A percentile compares a stretch with the other conserved stretches of the same genome.
Evolutionary conservation across 257 asterid species (phyloP).

Genomic region (Prunella vulgaris): DNA sequence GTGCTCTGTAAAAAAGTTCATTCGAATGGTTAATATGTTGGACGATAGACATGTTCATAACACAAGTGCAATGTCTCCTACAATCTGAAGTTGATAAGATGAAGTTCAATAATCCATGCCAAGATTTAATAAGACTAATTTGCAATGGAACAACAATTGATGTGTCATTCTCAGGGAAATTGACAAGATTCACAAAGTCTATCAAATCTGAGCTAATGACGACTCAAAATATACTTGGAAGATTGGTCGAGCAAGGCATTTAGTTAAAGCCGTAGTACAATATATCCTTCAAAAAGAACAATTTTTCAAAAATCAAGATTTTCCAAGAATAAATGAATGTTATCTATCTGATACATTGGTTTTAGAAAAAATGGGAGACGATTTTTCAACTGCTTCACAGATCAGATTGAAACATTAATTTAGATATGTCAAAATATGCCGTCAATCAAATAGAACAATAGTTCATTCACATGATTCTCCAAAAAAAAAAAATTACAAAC

Average conservation of each 20-base stretch:
- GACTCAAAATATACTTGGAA: background rate
- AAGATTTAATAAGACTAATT: background rate
- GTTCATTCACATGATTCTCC: background rate
- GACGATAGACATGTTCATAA: background rate
- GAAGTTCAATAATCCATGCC: background rate
- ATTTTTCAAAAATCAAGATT: background rate
- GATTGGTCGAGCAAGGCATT: background rate
- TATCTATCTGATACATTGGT: background rate
- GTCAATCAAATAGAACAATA: background rate
- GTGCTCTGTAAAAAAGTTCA: conserved; percentile 9
- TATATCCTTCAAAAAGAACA: background rate
- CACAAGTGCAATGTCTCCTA: background rate
- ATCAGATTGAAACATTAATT: too few relatives aligned
- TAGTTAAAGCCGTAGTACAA: too few relatives aligned
- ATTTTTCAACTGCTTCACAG: background rate
- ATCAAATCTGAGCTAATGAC: too few relatives aligned
- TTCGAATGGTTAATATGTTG: background rate
- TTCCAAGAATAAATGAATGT: background rate
- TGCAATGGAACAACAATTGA: background rate
- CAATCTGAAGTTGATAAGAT: conserved; percentile 1
- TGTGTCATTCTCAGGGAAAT: background rate
- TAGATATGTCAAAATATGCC: too few relatives aligned
- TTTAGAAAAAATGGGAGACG: background rate
- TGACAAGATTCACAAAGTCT: too few relatives aligned
- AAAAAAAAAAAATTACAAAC: background rate